phyloP scores from a whole-genome alignment of 2,329 filamentous ascomycete genomes.

The Fusarium mexicanum region DNA sequence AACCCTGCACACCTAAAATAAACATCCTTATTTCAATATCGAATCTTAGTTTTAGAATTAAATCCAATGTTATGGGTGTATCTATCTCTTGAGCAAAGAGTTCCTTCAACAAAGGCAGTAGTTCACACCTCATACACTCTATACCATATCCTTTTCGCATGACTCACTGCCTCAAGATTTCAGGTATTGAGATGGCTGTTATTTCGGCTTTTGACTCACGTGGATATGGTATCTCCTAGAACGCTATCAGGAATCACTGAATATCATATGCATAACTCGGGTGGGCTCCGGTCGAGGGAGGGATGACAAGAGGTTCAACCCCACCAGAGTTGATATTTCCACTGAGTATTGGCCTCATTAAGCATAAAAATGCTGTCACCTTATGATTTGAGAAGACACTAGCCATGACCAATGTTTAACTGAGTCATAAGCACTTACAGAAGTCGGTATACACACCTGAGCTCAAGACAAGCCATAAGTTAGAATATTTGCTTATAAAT shows the following conservation, averaged over 20 bases:
- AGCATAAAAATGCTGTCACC: too few relatives aligned
- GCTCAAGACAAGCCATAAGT: background rate
- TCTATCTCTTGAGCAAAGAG: background rate
- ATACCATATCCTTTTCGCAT: background rate
- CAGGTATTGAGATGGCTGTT: background rate
- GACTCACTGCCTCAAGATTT: rapidly evolving
- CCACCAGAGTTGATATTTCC: background rate
- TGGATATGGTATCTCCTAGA: rapidly evolving
- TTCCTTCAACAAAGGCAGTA: rapidly evolving
- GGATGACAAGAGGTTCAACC: background rate
- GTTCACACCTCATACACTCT: background rate
- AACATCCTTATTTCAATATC: background rate
- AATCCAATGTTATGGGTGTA: rapidly evolving
- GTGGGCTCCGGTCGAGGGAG: background rate
- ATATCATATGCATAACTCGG: background rate
- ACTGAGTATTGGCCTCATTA: too few relatives aligned
- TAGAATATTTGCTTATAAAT: background rate
- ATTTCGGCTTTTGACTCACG: rapidly evolving
- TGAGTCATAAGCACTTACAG: background rate
- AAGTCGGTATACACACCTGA: background rate
- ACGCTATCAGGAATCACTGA: background rate
- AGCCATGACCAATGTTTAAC: background rate
- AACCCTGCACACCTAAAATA: rapidly evolving
- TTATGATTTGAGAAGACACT: background rate
- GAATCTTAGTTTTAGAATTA: rapidly evolving